Conservation (phyloP, 306 rosid genomes). For the Arachis stenosperma region DNA sequence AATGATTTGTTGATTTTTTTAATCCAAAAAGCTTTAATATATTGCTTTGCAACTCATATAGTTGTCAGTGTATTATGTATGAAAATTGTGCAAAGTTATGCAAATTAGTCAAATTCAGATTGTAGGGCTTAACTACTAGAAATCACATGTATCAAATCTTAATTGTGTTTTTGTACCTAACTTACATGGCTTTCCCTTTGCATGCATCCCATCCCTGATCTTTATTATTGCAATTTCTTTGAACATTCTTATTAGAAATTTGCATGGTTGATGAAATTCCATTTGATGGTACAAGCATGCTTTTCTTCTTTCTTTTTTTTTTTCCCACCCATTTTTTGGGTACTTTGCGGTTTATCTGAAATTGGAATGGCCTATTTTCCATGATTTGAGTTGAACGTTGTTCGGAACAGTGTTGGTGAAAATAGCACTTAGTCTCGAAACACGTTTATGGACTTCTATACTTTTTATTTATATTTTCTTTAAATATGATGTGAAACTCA, state of each 20-base stretch:
- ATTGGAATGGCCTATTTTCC: slow-evolving; percentile 4
- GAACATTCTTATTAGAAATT: not conserved
- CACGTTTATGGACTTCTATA: not conserved
- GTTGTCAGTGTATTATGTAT: not conserved
- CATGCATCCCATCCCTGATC: too few relatives aligned
- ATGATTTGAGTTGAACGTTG: slow-evolving; percentile 1
- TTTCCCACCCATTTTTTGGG: not conserved
- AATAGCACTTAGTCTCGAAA: not conserved
- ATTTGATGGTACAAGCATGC: not conserved
- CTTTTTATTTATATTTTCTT: too few relatives aligned
- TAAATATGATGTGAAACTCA: too few relatives aligned
- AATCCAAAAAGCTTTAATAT: slow-evolving; percentile 8
- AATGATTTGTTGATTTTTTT: slow-evolving; percentile 11
- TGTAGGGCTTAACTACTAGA: not conserved
- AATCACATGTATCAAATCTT: not conserved
- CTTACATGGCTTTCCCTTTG: not conserved
- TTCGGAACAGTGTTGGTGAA: not conserved
- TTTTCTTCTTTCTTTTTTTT: not conserved
- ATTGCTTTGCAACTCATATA: not conserved
- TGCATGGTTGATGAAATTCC: slow-evolving; percentile 28
- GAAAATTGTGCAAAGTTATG: too few relatives aligned
- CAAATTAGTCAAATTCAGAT: not conserved
- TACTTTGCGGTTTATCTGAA: not conserved
- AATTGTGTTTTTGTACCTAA: not conserved
- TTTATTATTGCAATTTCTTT: not conserved